Evolutionary conservation across 345 rosid genomes (phyloP).

Genomic region (Syzygium jambos): DNA sequence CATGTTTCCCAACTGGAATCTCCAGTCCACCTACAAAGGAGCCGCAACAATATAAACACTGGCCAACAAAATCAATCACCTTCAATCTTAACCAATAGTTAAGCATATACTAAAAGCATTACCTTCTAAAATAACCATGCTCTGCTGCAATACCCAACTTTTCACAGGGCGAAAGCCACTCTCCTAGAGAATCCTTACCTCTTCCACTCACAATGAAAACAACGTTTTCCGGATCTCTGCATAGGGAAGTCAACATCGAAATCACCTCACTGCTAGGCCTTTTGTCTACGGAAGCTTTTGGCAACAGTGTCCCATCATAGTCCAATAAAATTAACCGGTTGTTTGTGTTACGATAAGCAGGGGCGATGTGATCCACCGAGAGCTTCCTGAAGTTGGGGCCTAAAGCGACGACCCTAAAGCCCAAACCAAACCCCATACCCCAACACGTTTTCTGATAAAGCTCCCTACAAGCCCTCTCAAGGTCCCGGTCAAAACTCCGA

Average conservation of each 20-base stretch:
- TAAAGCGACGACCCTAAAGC: constrained; percentile 60
- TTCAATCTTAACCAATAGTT: background rate
- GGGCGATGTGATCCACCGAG: constrained; percentile 29
- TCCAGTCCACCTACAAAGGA: constrained; percentile 39
- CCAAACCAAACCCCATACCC: constrained; percentile 72
- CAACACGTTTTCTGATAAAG: constrained; percentile 59
- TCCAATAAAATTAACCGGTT: constrained; percentile 68
- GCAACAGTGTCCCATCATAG: constrained; percentile 80
- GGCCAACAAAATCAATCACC: too few relatives aligned
- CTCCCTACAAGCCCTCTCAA: constrained; percentile 63
- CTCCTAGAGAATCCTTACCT: constrained; percentile 55
- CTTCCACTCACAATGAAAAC: constrained; percentile 85
- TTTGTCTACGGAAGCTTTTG: constrained; percentile 41
- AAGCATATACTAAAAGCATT: background rate
- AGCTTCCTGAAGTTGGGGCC: constrained; percentile 63
- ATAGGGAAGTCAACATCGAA: constrained; percentile 39
- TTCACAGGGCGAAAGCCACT: constrained; percentile 60
- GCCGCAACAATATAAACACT: background rate
- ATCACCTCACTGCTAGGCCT: constrained; percentile 47
- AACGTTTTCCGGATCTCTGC: constrained; percentile 55
- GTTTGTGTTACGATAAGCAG: constrained; percentile 40
- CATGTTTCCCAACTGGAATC: constrained; percentile 49
- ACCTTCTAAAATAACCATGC: constrained; percentile 78
- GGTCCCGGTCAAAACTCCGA: constrained; percentile 57
- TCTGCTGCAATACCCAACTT: constrained; percentile 71